Percentiles rank a stretch among this genome's conserved stretches.
Conservation (phyloP, 1,284 basidiomycete genomes). For the Violaceomyces palustris region DNA sequence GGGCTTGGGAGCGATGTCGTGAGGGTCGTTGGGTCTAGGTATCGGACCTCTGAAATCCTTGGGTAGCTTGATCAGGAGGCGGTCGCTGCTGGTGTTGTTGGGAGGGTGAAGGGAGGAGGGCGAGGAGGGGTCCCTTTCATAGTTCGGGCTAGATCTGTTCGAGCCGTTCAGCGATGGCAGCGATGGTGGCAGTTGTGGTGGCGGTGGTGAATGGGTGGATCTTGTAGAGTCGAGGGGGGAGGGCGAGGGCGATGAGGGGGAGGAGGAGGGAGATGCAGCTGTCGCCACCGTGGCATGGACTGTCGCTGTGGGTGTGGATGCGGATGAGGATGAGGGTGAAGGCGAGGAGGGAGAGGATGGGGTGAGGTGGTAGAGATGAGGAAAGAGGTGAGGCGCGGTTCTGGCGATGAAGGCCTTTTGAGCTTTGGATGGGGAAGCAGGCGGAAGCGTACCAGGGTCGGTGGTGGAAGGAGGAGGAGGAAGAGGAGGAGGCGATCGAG, state of each 20-base stretch:
- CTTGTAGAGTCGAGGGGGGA: not conserved
- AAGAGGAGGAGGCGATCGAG: too few species aligned
- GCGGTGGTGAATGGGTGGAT: not conserved
- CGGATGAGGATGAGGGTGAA: not conserved
- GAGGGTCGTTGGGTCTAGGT: constrained; percentile 31
- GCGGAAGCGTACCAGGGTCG: constrained; percentile 6
- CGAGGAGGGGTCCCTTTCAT: constrained; percentile 12
- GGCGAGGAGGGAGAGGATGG: constrained; percentile 7
- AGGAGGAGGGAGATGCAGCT: too few species aligned
- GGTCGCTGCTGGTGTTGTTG: constrained; percentile 11
- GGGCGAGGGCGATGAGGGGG: too few species aligned
- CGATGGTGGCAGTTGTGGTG: constrained; percentile 6
- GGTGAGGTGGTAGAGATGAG: constrained; percentile 9
- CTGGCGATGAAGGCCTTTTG: constrained; percentile 35
- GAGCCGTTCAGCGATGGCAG: constrained; percentile 13
- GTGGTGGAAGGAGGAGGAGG: not conserved
- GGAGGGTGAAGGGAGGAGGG: constrained; percentile 4
- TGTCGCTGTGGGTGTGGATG: constrained; percentile 1
- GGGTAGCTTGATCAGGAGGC: constrained; percentile 18
- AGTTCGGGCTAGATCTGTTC: constrained; percentile 15
- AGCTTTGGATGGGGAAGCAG: constrained; percentile 5
- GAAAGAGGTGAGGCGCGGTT: constrained; percentile 36
- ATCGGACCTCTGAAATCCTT: constrained; percentile 35
- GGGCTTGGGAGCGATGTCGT: constrained; percentile 36
- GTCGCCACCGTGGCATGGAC: too few species aligned